These are phyloP conservation scores for Cladosporium sp. DNA, from an alignment of 2,329 filamentous ascomycete species.

Conservation along the genomic window DNA sequence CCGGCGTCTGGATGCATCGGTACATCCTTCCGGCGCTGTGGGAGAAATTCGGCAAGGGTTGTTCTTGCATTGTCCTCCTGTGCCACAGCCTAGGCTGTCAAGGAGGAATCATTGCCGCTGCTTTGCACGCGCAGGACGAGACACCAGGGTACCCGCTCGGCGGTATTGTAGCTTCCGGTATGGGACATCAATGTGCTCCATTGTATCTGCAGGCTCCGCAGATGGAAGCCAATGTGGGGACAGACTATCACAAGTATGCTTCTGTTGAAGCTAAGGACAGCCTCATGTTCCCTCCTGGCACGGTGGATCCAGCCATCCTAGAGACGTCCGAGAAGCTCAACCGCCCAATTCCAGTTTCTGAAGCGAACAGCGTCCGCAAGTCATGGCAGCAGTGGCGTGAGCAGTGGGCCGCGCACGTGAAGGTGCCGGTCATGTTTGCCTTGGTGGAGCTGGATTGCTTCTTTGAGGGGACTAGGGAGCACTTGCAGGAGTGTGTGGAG, in stretches of 20 bases:
- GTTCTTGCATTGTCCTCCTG: neutral
- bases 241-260: too few species aligned
- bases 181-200: neutral
- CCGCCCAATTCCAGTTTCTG: neutral
- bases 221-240: neutral
- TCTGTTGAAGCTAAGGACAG: neutral
- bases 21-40: neutral
- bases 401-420: neutral
- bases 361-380: neutral
- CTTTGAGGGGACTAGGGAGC: neutral
- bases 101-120: neutral
- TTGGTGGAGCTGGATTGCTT: constrained; percentile 1
- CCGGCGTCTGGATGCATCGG: neutral
- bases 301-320: neutral
- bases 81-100: neutral
- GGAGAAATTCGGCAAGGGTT: neutral
- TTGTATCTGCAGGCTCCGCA: neutral
- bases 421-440: neutral
- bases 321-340: neutral
- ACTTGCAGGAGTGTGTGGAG: constrained; percentile 1
- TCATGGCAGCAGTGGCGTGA: neutral
- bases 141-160: neutral
- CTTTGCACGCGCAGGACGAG: neutral
- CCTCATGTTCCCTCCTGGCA: constrained; percentile 1
- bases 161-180: neutral